Conservation (phyloP, 208 protist genomes). For the Trypanosoma melophagium region DNA sequence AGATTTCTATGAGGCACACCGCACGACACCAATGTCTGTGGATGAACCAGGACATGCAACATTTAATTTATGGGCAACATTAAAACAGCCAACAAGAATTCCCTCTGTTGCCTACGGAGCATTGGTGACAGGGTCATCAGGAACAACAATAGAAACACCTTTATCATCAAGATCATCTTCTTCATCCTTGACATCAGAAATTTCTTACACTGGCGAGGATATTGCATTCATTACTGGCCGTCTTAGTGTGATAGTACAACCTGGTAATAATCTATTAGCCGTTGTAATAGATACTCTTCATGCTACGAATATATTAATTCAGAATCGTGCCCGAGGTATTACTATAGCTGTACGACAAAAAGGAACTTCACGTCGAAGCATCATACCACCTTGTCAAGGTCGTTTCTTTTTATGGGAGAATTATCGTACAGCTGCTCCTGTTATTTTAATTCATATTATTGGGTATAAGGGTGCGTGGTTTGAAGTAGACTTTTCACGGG, state of each 20-base stretch:
- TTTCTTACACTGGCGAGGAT: constrained; percentile 27
- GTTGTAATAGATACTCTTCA: constrained; percentile 55
- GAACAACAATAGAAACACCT: background rate
- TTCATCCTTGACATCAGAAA: constrained; percentile 27
- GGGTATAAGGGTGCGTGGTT: constrained; percentile 73
- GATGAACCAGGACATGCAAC: constrained; percentile 58
- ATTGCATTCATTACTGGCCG: constrained; percentile 73
- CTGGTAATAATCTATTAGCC: constrained; percentile 55
- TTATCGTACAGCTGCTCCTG: constrained; percentile 46
- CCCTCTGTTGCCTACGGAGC: constrained; percentile 42
- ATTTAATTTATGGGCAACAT: constrained; percentile 77
- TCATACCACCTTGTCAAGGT: constrained; percentile 66
- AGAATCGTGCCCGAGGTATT: constrained; percentile 54
- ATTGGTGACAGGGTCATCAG: background rate
- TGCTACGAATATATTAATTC: constrained; percentile 66
- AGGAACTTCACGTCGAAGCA: constrained; percentile 52
- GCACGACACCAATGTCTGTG: constrained; percentile 55
- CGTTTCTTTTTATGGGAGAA: constrained; percentile 84
- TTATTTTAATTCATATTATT: constrained; percentile 58
- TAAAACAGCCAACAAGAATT: constrained; percentile 36
- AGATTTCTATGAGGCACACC: constrained; percentile 61
- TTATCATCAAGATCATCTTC: constrained; percentile 5
- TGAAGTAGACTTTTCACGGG: constrained; percentile 74
- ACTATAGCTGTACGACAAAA: constrained; percentile 69
- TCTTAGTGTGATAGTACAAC: constrained; percentile 58